phyloP scores from a whole-genome alignment of 2,329 filamentous ascomycete genomes.

The Cladosporium oxysporum region DNA sequence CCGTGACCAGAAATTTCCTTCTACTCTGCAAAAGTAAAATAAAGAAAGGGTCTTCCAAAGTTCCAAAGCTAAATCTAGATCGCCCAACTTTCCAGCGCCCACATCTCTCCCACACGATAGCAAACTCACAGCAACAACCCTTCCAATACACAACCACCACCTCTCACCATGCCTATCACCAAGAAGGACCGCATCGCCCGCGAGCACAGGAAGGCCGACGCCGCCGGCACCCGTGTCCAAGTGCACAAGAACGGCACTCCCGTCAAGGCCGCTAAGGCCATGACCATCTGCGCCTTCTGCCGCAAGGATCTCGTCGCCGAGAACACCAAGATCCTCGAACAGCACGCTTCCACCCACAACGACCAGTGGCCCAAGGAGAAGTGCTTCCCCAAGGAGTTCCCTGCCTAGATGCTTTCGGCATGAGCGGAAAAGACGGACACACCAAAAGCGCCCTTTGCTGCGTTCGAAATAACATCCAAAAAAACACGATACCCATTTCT shows the following conservation, averaged over 20 bases:
- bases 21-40: not conserved
- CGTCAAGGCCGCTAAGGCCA: conserved; percentile 57
- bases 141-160: not conserved
- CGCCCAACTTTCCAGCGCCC: conserved; percentile 1
- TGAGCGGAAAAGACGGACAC: not conserved
- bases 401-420: not conserved
- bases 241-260: conserved; percentile 59
- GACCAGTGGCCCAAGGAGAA: conserved; percentile 59
- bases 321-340: conserved; percentile 46
- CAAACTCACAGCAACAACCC: not conserved
- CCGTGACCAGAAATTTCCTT: conserved; percentile 7
- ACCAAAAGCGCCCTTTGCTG: not conserved
- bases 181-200: conserved; percentile 55
- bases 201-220: conserved; percentile 59
- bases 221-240: conserved; percentile 54
- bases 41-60: conserved; percentile 5
- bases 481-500: conserved; percentile 15
- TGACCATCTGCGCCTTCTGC: conserved; percentile 42
- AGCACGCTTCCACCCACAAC: conserved; percentile 56
- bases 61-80: conserved; percentile 1
- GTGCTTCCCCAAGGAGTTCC: conserved; percentile 58
- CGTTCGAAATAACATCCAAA: not conserved
- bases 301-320: conserved; percentile 33
- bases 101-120: not conserved
- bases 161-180: conserved; percentile 48